Base-by-base conservation (phyloP, 192 early-diverging fungal species). In the Phycomyces nitens region DNA sequence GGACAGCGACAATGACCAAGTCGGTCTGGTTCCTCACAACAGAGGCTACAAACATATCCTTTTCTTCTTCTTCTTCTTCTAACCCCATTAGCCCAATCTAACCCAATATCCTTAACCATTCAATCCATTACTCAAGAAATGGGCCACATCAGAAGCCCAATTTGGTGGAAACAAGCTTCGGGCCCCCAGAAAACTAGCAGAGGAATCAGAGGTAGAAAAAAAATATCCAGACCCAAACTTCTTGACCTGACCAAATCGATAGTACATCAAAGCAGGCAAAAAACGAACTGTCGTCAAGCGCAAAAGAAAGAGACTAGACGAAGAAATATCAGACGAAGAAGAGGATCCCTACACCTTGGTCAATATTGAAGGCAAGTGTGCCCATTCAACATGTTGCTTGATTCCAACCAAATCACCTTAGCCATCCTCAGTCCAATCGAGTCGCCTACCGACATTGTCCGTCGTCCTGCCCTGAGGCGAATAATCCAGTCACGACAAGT, bases 11-110 rank as follows among this genome's bases (percentile, higher is more conserved):
- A 56, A 53, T 56, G 73, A 75, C n/a, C 62, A 65, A 57, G 60
- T 81, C 50, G 83, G 83, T 40, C 58, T 82, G 0, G 74, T 77
- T 27, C 85, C 87, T 27, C 84, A 85, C 60, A 89, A 89, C 66
- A 70, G 87, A 8, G 87, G 87, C 42, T 80, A 89, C 72, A 89
- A 89, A 76, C 79, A 79, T 70, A 72, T 68, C 63, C 75, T 63
- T 77, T 73, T 71, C 53, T n/a, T n/a, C n/a, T n/a, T n/a, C n/a
- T n/a, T n/a, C n/a, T n/a, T n/a, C n/a, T n/a, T n/a, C n/a, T n/a
- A n/a, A n/a, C n/a, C n/a, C n/a, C n/a, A n/a, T n/a, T n/a, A n/a
- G n/a, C n/a, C n/a, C n/a, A n/a, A n/a, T n/a, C n/a, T n/a, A n/a
- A n/a, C n/a, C n/a, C n/a, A n/a, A n/a, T n/a, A n/a, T n/a, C n/a